Evolutionary conservation across 1,139 yeast genomes (phyloP), one percentile per base, ranked within the genome.

Genomic region (Barnettozyma hawaiiensis): DNA sequence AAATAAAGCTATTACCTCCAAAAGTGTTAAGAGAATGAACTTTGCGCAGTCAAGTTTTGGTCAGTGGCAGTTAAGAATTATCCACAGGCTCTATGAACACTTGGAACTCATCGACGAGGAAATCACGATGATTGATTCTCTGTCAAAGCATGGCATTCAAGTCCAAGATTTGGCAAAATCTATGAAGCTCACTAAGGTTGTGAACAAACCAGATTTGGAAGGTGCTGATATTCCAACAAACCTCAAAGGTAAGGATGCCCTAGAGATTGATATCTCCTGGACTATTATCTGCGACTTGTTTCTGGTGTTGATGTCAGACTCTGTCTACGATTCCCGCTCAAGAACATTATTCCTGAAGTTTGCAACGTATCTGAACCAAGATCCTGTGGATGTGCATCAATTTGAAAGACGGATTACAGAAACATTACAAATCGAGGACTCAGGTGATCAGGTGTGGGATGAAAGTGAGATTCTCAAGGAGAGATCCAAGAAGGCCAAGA

Each of bases 331-430:
- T 61, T 68, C 97, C 11, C 73, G 98, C 35, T 89, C 97, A 4
- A 71, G 97, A 47, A 74, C 94, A 0, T 65, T 92, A 18, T 65
- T 94, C 11, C 66, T 84, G 38, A 64, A 67, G 24, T 89, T 90
- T 57, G 92, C 92, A 0, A 58, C 68, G 2, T 67, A 72, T 7
- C 64, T 94, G 28, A 77, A 76, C 1, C 74, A 90, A 6, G 57
- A 74, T 0, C 54, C 67, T 12, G 59, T 86, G 22, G 97, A 90
- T 55, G 73, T 92, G 14, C 75, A 75, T 44, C 96, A 90, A 59
- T 94, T 94, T 62, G 98, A 94, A 62, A 75, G 95, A 55, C 72
- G 96, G 50, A 79, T 94, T 31, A 85, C 96, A 1, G 96, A 89
- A 53, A 85, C 96, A 19, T 64, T 94, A 41, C 97, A 94, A 61